A percentile compares a stretch with the other conserved stretches of the same genome.
Conservation (phyloP, 108 stramenopile genomes). For the Fragilaria crotonensis region DNA sequence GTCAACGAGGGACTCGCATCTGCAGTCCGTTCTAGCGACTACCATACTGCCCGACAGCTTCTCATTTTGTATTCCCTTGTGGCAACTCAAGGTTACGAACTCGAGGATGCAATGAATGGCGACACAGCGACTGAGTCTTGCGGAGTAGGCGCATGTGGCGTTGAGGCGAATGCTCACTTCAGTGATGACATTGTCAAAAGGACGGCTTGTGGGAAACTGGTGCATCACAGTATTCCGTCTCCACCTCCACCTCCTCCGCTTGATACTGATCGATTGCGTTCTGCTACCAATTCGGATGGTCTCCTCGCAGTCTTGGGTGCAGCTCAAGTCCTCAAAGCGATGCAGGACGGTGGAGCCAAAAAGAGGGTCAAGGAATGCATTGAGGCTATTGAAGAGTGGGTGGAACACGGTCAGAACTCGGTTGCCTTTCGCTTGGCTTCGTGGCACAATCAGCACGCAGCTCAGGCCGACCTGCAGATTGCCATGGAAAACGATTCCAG, state of each 20-base stretch:
- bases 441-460: conserved; percentile 84
- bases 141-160: too few relatives aligned
- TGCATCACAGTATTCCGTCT: not conserved
- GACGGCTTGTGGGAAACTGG: not conserved
- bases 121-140: not conserved
- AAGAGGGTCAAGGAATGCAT: conserved; percentile 60
- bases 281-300: conserved; percentile 85
- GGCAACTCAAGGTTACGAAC: conserved; percentile 45
- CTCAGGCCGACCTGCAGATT: conserved; percentile 83
- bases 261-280: conserved; percentile 79
- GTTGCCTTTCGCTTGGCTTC: conserved; percentile 86
- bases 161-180: conserved; percentile 2
- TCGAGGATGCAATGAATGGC: conserved; percentile 5
- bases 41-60: conserved; percentile 76
- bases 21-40: conserved; percentile 74
- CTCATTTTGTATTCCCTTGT: conserved; percentile 80
- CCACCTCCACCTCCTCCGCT: conserved; percentile 85
- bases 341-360: conserved; percentile 81
- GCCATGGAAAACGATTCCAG: conserved; percentile 61
- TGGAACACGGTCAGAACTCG: conserved; percentile 73
- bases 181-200: not conserved
- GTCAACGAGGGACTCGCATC: conserved; percentile 83
- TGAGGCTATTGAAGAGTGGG: conserved; percentile 82
- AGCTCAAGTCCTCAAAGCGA: conserved; percentile 72
- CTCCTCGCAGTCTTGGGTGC: conserved; percentile 79